Conservation (phyloP, 164 flowering plant species). For the Piper longum region DNA sequence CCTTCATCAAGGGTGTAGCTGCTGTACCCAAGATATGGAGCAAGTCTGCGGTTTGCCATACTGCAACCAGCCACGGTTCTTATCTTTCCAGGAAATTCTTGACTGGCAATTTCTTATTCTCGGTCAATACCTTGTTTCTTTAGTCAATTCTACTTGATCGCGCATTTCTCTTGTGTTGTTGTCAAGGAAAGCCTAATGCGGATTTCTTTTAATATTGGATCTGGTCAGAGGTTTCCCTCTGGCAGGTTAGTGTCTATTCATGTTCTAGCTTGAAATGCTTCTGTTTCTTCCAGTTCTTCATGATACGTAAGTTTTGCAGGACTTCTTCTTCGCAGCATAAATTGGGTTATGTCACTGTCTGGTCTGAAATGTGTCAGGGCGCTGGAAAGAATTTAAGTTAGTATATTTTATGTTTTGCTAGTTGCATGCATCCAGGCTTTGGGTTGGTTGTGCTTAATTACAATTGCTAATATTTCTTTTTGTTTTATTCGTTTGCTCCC, state of each 20-base stretch:
- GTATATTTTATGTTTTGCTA: constrained; percentile 3
- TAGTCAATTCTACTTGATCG: constrained; percentile 91
- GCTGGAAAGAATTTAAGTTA: constrained; percentile 31
- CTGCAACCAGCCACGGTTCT: constrained; percentile 31
- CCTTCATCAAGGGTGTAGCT: constrained; percentile 16
- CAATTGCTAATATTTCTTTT: constrained; percentile 10
- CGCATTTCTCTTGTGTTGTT: constrained; percentile 24
- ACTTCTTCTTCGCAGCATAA: constrained; percentile 39
- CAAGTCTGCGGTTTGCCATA: constrained; percentile 46
- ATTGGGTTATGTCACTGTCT: constrained; percentile 13
- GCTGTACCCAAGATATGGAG: constrained; percentile 63
- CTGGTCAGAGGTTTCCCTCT: constrained; percentile 38
- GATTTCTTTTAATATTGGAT: constrained; percentile 36
- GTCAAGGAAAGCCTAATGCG: constrained; percentile 43
- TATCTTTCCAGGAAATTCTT: constrained; percentile 73
- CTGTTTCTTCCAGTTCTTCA: constrained; percentile 2
- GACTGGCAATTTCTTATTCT: constrained; percentile 68
- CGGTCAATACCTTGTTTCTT: constrained; percentile 70
- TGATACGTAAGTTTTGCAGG: neutral
- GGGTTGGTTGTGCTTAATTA: constrained; percentile 22
- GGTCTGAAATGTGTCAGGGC: constrained; percentile 7
- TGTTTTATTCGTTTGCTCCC: constrained; percentile 16
- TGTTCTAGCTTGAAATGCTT: neutral
- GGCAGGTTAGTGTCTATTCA: constrained; percentile 30
- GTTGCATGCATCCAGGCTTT: neutral